Evolutionary conservation across 31 red algal species (phyloP).

Genomic region (Bonnemaisonia californica): DNA sequence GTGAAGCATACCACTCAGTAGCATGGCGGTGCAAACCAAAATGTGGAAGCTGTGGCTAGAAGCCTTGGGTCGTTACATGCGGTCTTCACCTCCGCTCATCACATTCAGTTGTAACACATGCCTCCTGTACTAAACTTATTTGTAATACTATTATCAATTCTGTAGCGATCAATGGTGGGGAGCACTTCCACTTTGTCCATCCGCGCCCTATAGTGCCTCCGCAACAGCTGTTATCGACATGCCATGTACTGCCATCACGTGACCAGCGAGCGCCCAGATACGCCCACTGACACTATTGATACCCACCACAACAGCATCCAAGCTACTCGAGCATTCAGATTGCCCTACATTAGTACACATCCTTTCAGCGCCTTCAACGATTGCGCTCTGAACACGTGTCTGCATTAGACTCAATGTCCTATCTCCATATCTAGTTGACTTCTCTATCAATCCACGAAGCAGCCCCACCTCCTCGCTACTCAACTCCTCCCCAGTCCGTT

Average conservation of each 20-base stretch:
- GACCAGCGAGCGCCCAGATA: background rate
- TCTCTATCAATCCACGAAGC: slow-evolving; percentile 16
- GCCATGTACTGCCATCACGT: slow-evolving; percentile 19
- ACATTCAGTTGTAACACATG: no score
- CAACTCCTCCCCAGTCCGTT: background rate
- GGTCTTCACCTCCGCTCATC: no score
- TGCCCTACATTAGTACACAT: no score
- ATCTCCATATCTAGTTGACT: background rate
- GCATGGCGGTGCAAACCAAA: no score
- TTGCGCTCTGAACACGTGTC: background rate
- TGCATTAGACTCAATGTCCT: slow-evolving; percentile 8
- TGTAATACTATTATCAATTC: no score
- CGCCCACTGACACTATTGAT: background rate
- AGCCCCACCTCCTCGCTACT: background rate
- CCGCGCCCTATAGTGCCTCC: background rate
- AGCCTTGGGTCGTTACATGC: no score
- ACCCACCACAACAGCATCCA: background rate
- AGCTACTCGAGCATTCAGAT: no score
- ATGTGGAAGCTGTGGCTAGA: no score
- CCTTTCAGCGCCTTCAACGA: no score
- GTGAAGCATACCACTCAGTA: no score
- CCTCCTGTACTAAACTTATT: no score
- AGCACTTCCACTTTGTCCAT: background rate
- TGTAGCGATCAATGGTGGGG: no score
- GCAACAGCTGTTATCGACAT: background rate